Evolutionary conservation across 2,329 filamentous ascomycete species (phyloP).

Genomic region (Aureobasidium namibiae): DNA sequence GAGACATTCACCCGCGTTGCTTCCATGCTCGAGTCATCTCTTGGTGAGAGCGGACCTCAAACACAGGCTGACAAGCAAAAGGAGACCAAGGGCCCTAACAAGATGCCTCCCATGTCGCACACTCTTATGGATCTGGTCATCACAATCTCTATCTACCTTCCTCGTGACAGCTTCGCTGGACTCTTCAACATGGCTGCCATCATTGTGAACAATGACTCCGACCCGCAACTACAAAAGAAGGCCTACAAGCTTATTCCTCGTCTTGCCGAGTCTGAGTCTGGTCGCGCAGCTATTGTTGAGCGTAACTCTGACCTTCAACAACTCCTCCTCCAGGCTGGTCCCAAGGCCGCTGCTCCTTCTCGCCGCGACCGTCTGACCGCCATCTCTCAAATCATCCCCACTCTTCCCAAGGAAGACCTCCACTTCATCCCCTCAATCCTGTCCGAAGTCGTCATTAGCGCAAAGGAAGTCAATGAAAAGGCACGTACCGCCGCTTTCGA

Average conservation of each 20-base stretch:
- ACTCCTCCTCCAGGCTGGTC: conserved; percentile 69
- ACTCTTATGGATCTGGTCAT: conserved; percentile 96
- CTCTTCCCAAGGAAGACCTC: conserved; percentile 67
- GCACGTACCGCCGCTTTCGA: conserved; percentile 85
- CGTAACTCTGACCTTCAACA: conserved; percentile 71
- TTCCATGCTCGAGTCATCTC: conserved; percentile 67
- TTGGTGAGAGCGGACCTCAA: conserved; percentile 52
- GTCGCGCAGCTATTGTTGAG: conserved; percentile 65
- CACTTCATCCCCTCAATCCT: conserved; percentile 90
- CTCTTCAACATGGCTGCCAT: conserved; percentile 82
- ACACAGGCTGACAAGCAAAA: conserved; percentile 53
- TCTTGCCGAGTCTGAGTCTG: conserved; percentile 70
- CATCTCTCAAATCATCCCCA: conserved; percentile 70
- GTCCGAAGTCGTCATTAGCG: conserved; percentile 89
- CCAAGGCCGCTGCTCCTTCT: conserved; percentile 80
- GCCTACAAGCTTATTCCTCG: conserved; percentile 96
- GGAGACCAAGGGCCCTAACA: conserved; percentile 41
- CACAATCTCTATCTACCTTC: conserved; percentile 89
- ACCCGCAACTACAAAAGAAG: conserved; percentile 96
- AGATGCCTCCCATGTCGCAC: conserved; percentile 85
- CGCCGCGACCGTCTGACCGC: conserved; percentile 79
- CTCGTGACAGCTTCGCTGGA: conserved; percentile 71
- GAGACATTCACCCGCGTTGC: conserved; percentile 85
- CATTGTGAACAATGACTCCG: conserved; percentile 71
- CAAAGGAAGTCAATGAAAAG: conserved; percentile 96